Evolutionary conservation across 139 green algal genomes (phyloP), one percentile per base, ranked within the genome.

Genomic region (Tetradesmus obliquus): DNA sequence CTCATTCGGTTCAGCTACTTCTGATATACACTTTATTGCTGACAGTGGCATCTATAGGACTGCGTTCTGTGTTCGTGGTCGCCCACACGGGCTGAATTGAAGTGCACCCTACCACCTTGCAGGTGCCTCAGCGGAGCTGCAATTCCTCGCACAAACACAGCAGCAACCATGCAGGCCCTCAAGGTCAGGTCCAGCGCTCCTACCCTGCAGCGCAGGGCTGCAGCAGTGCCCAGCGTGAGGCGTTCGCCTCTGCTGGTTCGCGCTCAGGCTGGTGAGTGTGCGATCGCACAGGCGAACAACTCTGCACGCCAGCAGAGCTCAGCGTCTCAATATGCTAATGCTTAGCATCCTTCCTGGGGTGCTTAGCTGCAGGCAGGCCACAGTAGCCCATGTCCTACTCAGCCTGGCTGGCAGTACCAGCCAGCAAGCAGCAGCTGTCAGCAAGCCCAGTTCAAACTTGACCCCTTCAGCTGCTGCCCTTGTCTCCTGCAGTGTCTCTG

Each of bases 91-190:
- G 66, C 66, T 76, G 66, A 76, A 76, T 24, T 76, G 2, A 3
- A 24, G n/a, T 24, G 60, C 66, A 76, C 66, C 66, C 66, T 76
- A 76, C 66, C 66, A 76, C 66, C 66, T 17, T 76, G 66, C 66
- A 76, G 66, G 66, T 76, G 66, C 66, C 66, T 19, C 5, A n/a
- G 66, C 79, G 74, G 7, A 82, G 74, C 74, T 82, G 74, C 74
- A 54, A 54, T 17, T 17, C 17, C 24, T 51, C 74, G 53, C 9
- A 22, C 3, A 15, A 5, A 19, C n/a, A 51, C 45, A 58, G 17
- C 80, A 85, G 80, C 80, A 85, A 58, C 20, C 82, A 90, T 90
- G 86, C 86, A 90, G 86, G 84, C 71, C 13, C 54, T 90, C 71
- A 90, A 90, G 71, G 86, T 20, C 86, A 74, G 86, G 66, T 76